These are phyloP conservation scores for Alternaria sp. DNA, from an alignment of 2,329 filamentous ascomycete genomes.

Conservation along the genomic window DNA sequence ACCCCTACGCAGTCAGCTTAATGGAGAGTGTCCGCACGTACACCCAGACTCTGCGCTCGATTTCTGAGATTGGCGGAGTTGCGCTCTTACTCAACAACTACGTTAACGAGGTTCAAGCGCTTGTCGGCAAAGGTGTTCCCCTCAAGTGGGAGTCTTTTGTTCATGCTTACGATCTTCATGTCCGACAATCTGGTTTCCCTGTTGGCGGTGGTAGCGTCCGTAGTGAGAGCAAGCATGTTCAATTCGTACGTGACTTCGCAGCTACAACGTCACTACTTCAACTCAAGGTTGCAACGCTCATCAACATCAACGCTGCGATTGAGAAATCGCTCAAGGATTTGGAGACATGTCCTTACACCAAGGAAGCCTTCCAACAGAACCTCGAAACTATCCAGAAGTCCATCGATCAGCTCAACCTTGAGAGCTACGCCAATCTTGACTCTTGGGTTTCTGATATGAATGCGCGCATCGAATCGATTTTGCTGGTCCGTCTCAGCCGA, in stretches of 20 bases:
- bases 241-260: constrained; percentile 94
- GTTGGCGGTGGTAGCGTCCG: constrained; percentile 64
- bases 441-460: constrained; percentile 93
- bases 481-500: constrained; percentile 81
- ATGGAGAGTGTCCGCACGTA: constrained; percentile 99
- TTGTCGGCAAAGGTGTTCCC: constrained; percentile 86
- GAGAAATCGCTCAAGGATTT: constrained; percentile 85
- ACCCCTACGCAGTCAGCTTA: constrained; percentile 94
- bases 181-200: constrained; percentile 67
- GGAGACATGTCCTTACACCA: constrained; percentile 81
- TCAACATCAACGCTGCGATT: constrained; percentile 77
- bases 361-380: constrained; percentile 77
- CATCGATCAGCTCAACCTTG: constrained; percentile 94
- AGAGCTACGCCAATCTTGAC: constrained; percentile 91
- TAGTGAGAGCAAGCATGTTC: constrained; percentile 88
- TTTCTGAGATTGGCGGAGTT: constrained; percentile 85
- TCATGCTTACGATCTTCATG: constrained; percentile 90
- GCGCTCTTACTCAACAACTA: constrained; percentile 88
- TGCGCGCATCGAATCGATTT: constrained; percentile 77
- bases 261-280: constrained; percentile 86
- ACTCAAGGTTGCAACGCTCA: constrained; percentile 79
- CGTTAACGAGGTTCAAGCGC: constrained; percentile 83
- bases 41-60: constrained; percentile 83
- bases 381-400: constrained; percentile 87
- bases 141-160: constrained; percentile 98